Evolutionary conservation across 2,329 filamentous ascomycete genomes (phyloP).

Genomic region (Ophiostoma montium): DNA sequence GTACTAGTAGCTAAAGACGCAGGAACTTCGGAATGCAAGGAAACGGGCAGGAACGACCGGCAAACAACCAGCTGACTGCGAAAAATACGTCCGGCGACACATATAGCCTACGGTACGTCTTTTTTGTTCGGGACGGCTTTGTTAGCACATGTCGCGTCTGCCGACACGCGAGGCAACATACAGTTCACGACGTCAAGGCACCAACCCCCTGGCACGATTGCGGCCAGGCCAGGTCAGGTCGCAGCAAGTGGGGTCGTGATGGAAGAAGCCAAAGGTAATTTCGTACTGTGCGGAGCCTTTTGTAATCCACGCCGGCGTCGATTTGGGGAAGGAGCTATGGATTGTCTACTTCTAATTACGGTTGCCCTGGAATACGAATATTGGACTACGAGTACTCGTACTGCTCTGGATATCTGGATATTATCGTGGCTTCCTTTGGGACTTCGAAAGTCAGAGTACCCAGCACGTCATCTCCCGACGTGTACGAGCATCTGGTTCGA

Average conservation of each 20-base stretch:
- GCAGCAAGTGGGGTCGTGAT: background rate
- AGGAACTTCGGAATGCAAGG: background rate
- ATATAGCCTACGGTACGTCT: too few relatives aligned
- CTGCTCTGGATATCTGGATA: too few relatives aligned
- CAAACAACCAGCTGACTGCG: too few relatives aligned
- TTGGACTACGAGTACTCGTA: background rate
- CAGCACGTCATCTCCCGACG: background rate
- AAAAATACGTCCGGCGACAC: too few relatives aligned
- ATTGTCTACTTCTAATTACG: too few relatives aligned
- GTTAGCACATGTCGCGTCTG: too few relatives aligned
- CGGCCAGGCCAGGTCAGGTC: background rate
- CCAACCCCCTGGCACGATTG: background rate
- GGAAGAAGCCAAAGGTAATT: background rate
- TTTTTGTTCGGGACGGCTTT: too few relatives aligned
- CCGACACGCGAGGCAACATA: too few relatives aligned
- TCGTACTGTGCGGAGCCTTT: background rate
- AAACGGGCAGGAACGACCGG: background rate
- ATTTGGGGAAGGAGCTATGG: background rate
- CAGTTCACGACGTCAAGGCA: too few relatives aligned
- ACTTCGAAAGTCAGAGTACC: too few relatives aligned
- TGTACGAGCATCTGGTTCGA: background rate
- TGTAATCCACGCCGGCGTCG: background rate
- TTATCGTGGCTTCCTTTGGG: too few relatives aligned
- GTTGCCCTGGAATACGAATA: too few relatives aligned
- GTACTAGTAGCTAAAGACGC: background rate